A percentile compares a stretch with the other conserved stretches of the same genome.
Evolutionary conservation across 768 basidiomycete genomes (phyloP).

Genomic region (Pholiota conissans): DNA sequence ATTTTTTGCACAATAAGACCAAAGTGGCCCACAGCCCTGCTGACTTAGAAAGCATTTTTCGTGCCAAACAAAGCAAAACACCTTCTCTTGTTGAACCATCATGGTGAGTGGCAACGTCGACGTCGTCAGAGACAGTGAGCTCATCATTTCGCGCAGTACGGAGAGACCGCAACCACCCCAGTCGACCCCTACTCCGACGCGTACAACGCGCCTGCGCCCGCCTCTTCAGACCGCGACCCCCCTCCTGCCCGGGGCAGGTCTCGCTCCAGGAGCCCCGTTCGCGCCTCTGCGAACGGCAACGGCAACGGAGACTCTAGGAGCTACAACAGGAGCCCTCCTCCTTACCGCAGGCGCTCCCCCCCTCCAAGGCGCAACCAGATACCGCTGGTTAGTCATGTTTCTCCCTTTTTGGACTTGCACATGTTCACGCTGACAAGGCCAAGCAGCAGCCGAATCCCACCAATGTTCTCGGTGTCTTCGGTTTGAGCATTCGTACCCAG

Average conservation of each 20-base stretch:
- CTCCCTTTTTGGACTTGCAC: conserved; percentile 8
- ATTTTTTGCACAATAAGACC: too few species aligned
- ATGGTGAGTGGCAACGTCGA: conserved; percentile 56
- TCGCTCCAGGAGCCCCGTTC: conserved; percentile 70
- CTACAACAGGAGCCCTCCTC: conserved; percentile 37
- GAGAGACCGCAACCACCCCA: conserved; percentile 53
- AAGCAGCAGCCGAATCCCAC: conserved; percentile 86
- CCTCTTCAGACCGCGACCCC: conserved; percentile 56
- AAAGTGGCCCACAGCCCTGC: background rate
- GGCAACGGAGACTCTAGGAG: conserved; percentile 55
- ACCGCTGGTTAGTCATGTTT: conserved; percentile 61
- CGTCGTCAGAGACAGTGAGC: conserved; percentile 9
- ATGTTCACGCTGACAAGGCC: conserved; percentile 33
- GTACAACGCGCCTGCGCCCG: conserved; percentile 65
- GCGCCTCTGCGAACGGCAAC: conserved; percentile 38
- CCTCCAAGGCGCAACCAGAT: conserved; percentile 66
- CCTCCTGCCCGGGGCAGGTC: conserved; percentile 63
- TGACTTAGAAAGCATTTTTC: conserved; percentile 7
- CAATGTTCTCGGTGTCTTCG: conserved; percentile 94
- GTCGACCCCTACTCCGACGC: conserved; percentile 85
- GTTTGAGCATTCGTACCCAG: conserved; percentile 91
- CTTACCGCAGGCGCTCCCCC: conserved; percentile 57
- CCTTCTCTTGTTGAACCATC: conserved; percentile 55
- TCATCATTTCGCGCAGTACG: conserved; percentile 51
- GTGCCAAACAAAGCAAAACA: conserved; percentile 45